A percentile compares a stretch with the other conserved stretches of the same genome.
Conservation (phyloP, 495 filamentous ascomycete species). For the Aspergillus campestris region DNA sequence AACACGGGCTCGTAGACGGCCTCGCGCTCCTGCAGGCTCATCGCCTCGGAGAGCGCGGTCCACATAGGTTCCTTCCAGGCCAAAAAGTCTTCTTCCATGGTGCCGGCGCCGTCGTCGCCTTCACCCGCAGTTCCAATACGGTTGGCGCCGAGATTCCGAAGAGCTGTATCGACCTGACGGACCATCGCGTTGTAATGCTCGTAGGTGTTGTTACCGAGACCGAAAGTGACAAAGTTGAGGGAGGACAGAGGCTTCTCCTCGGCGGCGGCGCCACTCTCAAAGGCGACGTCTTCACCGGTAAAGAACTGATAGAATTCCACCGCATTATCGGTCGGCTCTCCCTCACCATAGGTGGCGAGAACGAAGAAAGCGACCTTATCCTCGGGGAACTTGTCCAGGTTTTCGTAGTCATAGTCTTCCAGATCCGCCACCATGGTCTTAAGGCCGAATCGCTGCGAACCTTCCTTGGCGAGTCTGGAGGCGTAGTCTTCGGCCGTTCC, state of each 20-base stretch:
- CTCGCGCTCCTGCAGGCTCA: constrained; percentile 91
- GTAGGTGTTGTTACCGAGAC: constrained; percentile 96
- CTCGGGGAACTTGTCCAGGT: constrained; percentile 77
- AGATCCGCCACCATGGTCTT: constrained; percentile 98
- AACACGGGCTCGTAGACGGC: constrained; percentile 94
- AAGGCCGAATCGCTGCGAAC: constrained; percentile 88
- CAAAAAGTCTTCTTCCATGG: constrained; percentile 99
- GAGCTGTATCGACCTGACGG: constrained; percentile 70
- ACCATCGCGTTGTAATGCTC: constrained; percentile 99
- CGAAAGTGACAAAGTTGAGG: constrained; percentile 91
- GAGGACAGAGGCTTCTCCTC: constrained; percentile 71
- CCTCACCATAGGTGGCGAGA: constrained; percentile 95
- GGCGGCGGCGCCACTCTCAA: constrained; percentile 57
- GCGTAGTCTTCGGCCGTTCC: constrained; percentile 99
- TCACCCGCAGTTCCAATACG: constrained; percentile 85
- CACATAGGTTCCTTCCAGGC: constrained; percentile 99
- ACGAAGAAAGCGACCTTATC: constrained; percentile 95
- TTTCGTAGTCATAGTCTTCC: constrained; percentile 97
- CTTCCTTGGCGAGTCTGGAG: constrained; percentile 94
- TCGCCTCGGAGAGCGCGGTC: constrained; percentile 66
- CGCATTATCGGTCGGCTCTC: constrained; percentile 96
- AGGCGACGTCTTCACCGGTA: constrained; percentile 66
- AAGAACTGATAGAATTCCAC: constrained; percentile 99
- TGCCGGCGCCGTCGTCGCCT: constrained; percentile 95
- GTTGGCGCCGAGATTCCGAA: constrained; percentile 71